Percentiles rank a stretch among this genome's conserved stretches.
Conservation (phyloP, 2,329 filamentous ascomycete genomes). For the Venturia oleaginea region DNA sequence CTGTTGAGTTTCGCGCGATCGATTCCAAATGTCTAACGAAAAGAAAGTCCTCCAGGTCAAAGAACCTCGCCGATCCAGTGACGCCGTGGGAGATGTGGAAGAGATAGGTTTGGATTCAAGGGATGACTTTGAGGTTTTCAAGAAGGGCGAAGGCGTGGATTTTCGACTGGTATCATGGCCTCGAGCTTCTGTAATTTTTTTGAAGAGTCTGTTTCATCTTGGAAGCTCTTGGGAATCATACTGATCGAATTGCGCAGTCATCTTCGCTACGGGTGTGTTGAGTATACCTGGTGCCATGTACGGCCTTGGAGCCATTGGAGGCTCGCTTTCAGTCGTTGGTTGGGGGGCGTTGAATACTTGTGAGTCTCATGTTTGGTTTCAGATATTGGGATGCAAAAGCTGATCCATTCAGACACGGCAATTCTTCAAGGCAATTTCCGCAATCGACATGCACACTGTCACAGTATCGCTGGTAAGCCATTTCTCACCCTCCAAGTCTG, state of each 20-base stretch:
- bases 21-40: conserved; percentile 20
- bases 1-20: neutral
- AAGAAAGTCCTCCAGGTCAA: conserved; percentile 22
- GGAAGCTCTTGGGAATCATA: neutral
- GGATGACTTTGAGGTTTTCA: conserved; percentile 41
- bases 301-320: conserved; percentile 38
- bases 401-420: conserved; percentile 28
- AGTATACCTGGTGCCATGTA: conserved; percentile 36
- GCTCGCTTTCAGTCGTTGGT: conserved; percentile 38
- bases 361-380: conserved; percentile 14
- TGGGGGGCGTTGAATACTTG: conserved; percentile 42
- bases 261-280: conserved; percentile 42
- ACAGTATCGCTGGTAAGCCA: conserved; percentile 34
- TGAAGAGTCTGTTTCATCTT: conserved; percentile 31
- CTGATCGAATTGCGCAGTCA: conserved; percentile 22
- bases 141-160: conserved; percentile 38
- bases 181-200: conserved; percentile 43
- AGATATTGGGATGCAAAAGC: neutral
- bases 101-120: conserved; percentile 20
- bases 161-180: conserved; percentile 47
- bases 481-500: conserved; percentile 37
- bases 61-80: conserved; percentile 18
- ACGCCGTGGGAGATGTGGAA: conserved; percentile 20
- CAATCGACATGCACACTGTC: conserved; percentile 42
- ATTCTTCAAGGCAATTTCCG: conserved; percentile 44